phyloP scores from a whole-genome alignment of 2,329 filamentous ascomycete species.

The Blastomyces emzantsi region DNA sequence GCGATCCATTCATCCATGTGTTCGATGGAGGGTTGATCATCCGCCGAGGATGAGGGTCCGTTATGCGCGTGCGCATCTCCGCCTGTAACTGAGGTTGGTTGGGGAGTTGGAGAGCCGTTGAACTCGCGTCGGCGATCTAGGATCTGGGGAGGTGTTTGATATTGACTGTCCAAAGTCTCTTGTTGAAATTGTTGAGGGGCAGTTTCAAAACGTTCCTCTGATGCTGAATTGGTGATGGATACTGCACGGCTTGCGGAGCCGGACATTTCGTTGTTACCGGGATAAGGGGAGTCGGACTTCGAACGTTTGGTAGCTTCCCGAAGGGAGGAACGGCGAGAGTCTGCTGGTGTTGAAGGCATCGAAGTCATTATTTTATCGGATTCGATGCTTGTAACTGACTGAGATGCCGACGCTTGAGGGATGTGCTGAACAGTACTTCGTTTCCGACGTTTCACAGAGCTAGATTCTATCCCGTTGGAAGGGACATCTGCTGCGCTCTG shows the following conservation, averaged over 20 bases:
- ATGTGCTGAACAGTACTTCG: conserved; percentile 11
- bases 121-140: conserved; percentile 17
- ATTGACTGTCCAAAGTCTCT: not conserved
- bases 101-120: conserved; percentile 26
- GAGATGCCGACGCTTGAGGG: conserved; percentile 6
- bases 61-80: not conserved
- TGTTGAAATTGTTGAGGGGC: conserved; percentile 17
- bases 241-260: not conserved
- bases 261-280: not conserved
- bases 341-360: not conserved
- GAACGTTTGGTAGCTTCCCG: not conserved
- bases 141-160: conserved; percentile 16
- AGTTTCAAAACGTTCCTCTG: conserved; percentile 17
- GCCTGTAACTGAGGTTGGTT: conserved; percentile 8
- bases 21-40: not conserved
- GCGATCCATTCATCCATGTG: conserved; percentile 35
- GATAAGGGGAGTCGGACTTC: not conserved
- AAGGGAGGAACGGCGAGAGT: not conserved
- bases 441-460: conserved; percentile 6
- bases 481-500: conserved; percentile 1
- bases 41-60: not conserved
- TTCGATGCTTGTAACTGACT: conserved; percentile 6
- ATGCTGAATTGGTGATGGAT: conserved; percentile 9
- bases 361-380: not conserved
- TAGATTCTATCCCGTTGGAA: conserved; percentile 3